Conservation (phyloP, 129 eudicot species). For the Pittosporum tobira region DNA sequence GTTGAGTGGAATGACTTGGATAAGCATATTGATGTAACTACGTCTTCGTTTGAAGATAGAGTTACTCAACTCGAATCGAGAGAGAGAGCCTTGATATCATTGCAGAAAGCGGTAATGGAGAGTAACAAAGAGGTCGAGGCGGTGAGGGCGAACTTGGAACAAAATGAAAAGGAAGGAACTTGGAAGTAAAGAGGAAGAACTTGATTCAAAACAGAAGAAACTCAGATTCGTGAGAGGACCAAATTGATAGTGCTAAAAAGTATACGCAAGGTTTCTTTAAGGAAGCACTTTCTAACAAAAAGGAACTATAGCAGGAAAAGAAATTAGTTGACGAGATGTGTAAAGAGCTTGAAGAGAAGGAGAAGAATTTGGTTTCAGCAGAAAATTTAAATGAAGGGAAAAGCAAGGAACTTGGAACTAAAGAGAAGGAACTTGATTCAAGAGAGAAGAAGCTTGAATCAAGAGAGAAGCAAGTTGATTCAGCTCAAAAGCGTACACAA, state of each 20-base stretch:
- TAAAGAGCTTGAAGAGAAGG: conserved; percentile 9
- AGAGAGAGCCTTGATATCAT: too few relatives aligned
- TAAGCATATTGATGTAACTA: too few relatives aligned
- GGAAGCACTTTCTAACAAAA: not conserved
- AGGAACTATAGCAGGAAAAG: not conserved
- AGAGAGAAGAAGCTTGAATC: not conserved
- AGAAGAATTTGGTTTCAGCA: too few relatives aligned
- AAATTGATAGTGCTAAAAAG: not conserved
- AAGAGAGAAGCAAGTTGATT: not conserved
- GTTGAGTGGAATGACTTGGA: too few relatives aligned
- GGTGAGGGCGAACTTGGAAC: not conserved
- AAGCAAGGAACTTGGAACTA: too few relatives aligned
- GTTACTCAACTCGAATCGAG: too few relatives aligned
- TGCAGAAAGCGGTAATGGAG: too few relatives aligned
- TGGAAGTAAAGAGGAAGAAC: not conserved
- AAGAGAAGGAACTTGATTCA: not conserved
- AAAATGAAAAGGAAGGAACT: not conserved
- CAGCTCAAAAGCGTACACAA: too few relatives aligned
- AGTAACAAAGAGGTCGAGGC: too few relatives aligned
- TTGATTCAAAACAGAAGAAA: not conserved
- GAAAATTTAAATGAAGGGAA: too few relatives aligned
- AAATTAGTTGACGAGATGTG: not conserved
- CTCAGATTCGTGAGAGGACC: too few relatives aligned
- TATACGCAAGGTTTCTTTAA: not conserved
- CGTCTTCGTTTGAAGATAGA: too few relatives aligned